A percentile compares a stretch with the other conserved stretches of the same genome.
Conservation (phyloP, 2,329 filamentous ascomycete genomes). For the Mariannaea sp. region DNA sequence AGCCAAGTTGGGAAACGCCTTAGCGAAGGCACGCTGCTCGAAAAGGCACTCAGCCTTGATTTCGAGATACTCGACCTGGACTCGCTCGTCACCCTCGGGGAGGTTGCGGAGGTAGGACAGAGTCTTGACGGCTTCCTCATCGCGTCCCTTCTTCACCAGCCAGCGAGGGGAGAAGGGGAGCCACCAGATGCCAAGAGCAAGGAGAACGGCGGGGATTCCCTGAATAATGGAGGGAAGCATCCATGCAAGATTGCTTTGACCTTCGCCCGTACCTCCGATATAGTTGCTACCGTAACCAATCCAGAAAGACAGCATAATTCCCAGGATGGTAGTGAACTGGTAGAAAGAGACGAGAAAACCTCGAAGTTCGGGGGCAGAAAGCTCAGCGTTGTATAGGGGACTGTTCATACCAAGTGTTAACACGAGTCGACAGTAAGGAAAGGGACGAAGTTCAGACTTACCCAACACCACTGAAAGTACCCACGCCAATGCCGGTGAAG, state of each 20-base stretch:
- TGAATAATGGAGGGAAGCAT: conserved; percentile 53
- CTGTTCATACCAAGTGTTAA: conserved; percentile 20
- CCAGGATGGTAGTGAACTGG: conserved; percentile 52
- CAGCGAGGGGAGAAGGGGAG: conserved; percentile 81
- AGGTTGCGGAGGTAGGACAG: conserved; percentile 69
- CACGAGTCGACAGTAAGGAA: neutral
- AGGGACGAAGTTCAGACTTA: neutral
- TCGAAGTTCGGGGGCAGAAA: conserved; percentile 66
- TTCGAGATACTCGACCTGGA: conserved; percentile 79
- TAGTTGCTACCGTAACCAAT: conserved; percentile 52
- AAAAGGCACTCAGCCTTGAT: conserved; percentile 80
- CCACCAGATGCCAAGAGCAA: conserved; percentile 74
- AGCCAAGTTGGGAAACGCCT: conserved; percentile 56
- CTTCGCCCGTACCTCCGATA: conserved; percentile 52
- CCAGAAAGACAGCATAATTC: conserved; percentile 57
- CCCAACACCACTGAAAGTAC: conserved; percentile 50
- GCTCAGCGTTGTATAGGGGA: conserved; percentile 56
- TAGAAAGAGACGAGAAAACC: conserved; percentile 69
- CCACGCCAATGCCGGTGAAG: conserved; percentile 55
- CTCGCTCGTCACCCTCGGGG: conserved; percentile 64
- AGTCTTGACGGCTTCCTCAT: conserved; percentile 61
- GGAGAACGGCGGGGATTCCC: conserved; percentile 51
- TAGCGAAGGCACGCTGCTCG: conserved; percentile 71
- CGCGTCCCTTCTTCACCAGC: conserved; percentile 73
- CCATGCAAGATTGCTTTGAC: conserved; percentile 49